Evolutionary conservation across 345 rosid genomes (phyloP), one percentile per base, ranked within the genome.

Genomic region (Reutealis trisperma): DNA sequence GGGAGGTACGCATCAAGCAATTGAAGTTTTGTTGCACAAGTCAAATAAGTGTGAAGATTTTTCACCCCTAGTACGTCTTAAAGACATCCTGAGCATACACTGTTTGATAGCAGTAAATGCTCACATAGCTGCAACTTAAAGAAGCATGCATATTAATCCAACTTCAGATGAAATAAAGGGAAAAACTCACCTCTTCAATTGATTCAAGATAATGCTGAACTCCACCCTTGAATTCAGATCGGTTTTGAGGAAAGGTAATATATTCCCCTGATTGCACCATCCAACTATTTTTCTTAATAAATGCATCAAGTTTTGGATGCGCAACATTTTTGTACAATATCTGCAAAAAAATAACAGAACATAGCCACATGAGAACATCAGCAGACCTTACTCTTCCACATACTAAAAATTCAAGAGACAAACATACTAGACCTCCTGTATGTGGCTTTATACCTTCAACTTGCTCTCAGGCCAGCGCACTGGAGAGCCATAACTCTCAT

Each of bases 131-230:
- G 57, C 42, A 67, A 67, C 52, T 41, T 67, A 68, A 68, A 49
- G 65, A 68, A 47, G 37, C 22, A 24, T 14, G 37, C 11, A 68
- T 22, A 68, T n/a, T 44, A 24, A 30, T 71, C 61, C 61, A 49
- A 44, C 41, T 25, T 75, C 51, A 76, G 21, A 66, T 57, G 42
- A 54, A 70, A 67, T 22, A 34, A 15, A 57, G 16, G 63, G 24
- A 70, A 66, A 74, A 71, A 37, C 86, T 76, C 76, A 93, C 99
- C 94, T 93, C 98, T 89, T 93, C 94, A 73, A 95, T 93, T 85
- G 88, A 93, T 68, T 95, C 97, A 76, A 95, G 92, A 84, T 93
- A 95, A 81, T 93, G 97, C 81, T 81, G 86, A 81, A 90, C 89
- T 72, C 97, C 97, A 51, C 90, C 97, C 66, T 77, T 90, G 79